Evolutionary conservation across 2,329 filamentous ascomycete genomes (phyloP).

Genomic region (Phyllosticta citriasiana): DNA sequence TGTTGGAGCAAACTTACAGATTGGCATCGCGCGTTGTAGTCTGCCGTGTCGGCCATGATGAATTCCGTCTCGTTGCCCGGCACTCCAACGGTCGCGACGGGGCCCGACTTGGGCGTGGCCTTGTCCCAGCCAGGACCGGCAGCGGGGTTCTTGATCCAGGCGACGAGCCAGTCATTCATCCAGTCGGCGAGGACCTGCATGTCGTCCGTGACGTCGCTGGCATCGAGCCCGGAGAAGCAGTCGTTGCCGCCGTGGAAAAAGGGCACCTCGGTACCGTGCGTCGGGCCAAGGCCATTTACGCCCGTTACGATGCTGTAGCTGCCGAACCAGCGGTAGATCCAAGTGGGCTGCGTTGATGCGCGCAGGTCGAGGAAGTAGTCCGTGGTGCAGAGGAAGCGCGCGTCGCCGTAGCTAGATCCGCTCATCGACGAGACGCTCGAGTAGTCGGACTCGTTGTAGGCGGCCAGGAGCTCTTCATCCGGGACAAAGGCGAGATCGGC

Average conservation of each 20-base stretch:
- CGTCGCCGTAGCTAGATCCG: slow-evolving; percentile 35
- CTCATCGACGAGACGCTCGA: slow-evolving; percentile 31
- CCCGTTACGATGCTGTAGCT: slow-evolving; percentile 31
- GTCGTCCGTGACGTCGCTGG: slow-evolving; percentile 23
- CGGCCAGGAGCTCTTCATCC: slow-evolving; percentile 21
- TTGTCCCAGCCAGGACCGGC: slow-evolving; percentile 34
- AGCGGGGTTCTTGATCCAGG: slow-evolving; percentile 36
- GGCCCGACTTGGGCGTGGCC: slow-evolving; percentile 20
- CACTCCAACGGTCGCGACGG: slow-evolving; percentile 25
- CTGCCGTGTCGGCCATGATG: slow-evolving; percentile 20
- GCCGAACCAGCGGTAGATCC: slow-evolving; percentile 37
- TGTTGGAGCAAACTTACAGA: slow-evolving; percentile 15
- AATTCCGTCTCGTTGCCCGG: slow-evolving; percentile 25
- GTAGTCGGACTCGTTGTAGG: slow-evolving; percentile 29
- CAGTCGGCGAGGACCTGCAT: slow-evolving; percentile 34
- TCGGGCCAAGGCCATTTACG: slow-evolving; percentile 17
- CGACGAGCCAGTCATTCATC: slow-evolving; percentile 34
- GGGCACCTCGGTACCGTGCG: slow-evolving; percentile 34
- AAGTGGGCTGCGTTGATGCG: slow-evolving; percentile 28
- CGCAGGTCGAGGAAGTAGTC: slow-evolving; percentile 31
- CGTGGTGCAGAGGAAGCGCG: slow-evolving; percentile 35
- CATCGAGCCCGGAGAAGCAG: slow-evolving; percentile 25
- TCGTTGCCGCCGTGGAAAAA: slow-evolving; percentile 39
- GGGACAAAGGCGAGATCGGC: slow-evolving; percentile 32
- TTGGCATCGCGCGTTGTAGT: slow-evolving; percentile 27